A percentile compares a stretch with the other conserved stretches of the same genome.
These are phyloP conservation scores for Yamadazyma diddensiae DNA, from an alignment of 1,139 yeast species.

Conservation along the genomic window DNA sequence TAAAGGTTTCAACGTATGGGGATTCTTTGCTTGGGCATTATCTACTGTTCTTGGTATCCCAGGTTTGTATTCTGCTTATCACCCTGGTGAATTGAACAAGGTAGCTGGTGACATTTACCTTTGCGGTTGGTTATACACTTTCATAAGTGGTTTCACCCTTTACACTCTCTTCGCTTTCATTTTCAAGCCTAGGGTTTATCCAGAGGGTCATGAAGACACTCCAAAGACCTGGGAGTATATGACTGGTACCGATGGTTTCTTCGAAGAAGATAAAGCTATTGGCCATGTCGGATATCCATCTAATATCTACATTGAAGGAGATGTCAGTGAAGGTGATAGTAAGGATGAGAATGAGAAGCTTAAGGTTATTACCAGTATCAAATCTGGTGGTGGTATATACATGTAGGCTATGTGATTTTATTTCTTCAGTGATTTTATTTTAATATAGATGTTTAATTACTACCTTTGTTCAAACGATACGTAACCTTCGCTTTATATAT, in stretches of 20 bases:
- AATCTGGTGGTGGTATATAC: conserved; percentile 12
- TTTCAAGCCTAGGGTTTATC: conserved; percentile 15
- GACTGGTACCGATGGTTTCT: conserved; percentile 17
- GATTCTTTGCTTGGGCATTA: conserved; percentile 15
- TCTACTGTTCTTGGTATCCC: conserved; percentile 15
- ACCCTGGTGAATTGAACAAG: conserved; percentile 11
- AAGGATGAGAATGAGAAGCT: conserved; percentile 13
- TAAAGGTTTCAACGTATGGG: conserved; percentile 16
- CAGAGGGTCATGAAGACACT: conserved; percentile 12
- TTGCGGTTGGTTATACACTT: conserved; percentile 18
- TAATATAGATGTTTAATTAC: too few species aligned
- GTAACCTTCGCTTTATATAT: too few species aligned
- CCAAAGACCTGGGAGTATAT: conserved; percentile 19
- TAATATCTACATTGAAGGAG: conserved; percentile 9
- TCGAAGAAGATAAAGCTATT: conserved; percentile 16
- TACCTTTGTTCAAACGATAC: too few species aligned
- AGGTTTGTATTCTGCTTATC: conserved; percentile 15
- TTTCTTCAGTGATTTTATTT: too few species aligned
- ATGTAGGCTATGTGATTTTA: too few species aligned
- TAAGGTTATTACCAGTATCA: conserved; percentile 16
- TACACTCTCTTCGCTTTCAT: conserved; percentile 12
- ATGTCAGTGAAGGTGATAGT: conserved; percentile 8
- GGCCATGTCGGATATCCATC: conserved; percentile 17
- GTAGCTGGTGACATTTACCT: conserved; percentile 14
- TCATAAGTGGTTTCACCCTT: conserved; percentile 13